A percentile compares a stretch with the other conserved stretches of the same genome.
phyloP scores from a whole-genome alignment of 441 rosid genomes.

The Aleurites moluccanus region DNA sequence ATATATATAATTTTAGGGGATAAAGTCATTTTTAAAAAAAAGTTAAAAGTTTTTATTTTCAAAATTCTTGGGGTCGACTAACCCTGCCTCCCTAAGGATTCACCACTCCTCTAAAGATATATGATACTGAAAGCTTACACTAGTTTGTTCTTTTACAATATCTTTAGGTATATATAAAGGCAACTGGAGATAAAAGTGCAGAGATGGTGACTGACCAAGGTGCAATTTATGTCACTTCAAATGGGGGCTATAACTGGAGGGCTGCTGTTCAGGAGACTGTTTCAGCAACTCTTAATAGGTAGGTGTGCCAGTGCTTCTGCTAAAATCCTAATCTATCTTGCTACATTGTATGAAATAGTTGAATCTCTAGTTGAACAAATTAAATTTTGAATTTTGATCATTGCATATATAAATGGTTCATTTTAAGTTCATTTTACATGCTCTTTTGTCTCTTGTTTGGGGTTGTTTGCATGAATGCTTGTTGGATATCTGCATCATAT shows the following conservation, averaged over 20 bases:
- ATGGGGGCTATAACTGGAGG: conserved; percentile 89
- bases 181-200: conserved; percentile 88
- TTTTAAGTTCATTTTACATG: not conserved
- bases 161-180: conserved; percentile 82
- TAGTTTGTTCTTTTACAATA: conserved; percentile 1
- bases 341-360: conserved; percentile 1
- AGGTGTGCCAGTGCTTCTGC: conserved; percentile 37
- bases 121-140: not conserved
- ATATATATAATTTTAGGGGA: no score
- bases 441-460: not conserved
- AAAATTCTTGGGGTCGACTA: no score
- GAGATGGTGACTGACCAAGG: conserved; percentile 98
- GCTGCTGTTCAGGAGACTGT: conserved; percentile 96
- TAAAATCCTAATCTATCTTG: conserved; percentile 11
- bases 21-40: no score
- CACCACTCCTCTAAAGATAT: not conserved
- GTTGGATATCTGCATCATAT: not conserved
- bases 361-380: not conserved
- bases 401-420: no score
- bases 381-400: not conserved
- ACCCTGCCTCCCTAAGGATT: no score
- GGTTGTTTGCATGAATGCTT: not conserved
- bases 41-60: no score
- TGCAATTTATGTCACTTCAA: conserved; percentile 88
- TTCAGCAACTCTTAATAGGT: conserved; percentile 98